Conservation (phyloP, 2,329 filamentous ascomycete genomes). For the Beauveria medogensis region DNA sequence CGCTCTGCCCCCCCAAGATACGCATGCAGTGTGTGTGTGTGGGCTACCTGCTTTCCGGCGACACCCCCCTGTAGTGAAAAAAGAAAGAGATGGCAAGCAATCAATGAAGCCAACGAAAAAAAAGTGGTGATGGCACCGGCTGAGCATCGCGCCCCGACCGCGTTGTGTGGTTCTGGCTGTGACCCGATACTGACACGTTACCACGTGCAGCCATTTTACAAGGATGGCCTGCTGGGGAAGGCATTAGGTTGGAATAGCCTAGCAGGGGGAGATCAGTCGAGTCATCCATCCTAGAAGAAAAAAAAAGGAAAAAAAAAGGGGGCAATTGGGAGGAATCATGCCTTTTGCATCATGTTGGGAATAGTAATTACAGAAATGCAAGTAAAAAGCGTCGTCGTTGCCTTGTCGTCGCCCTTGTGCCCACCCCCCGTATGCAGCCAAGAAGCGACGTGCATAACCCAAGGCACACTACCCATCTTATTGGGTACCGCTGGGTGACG, state of each 20-base stretch:
- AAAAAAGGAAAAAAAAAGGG: background rate
- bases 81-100: background rate
- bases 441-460: background rate
- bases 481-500: background rate
- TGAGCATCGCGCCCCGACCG: background rate
- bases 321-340: background rate
- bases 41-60: background rate
- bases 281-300: constrained; percentile 2
- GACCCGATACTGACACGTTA: constrained; percentile 1
- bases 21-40: background rate
- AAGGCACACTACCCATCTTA: constrained; percentile 2
- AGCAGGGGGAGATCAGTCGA: background rate
- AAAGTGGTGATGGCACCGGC: constrained; percentile 7
- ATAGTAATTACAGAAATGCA: background rate
- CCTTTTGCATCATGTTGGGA: background rate
- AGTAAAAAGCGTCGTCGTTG: background rate
- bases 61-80: background rate
- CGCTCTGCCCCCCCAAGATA: background rate
- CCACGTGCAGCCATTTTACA: constrained; percentile 3
- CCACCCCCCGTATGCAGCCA: background rate
- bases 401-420: background rate
- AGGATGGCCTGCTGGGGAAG: background rate
- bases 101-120: background rate
- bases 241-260: background rate
- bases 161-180: background rate